Percentiles rank a stretch among this genome's conserved stretches.
Conservation (phyloP, 2,329 filamentous ascomycete species). For the Aspergillus quadrilineatus region DNA sequence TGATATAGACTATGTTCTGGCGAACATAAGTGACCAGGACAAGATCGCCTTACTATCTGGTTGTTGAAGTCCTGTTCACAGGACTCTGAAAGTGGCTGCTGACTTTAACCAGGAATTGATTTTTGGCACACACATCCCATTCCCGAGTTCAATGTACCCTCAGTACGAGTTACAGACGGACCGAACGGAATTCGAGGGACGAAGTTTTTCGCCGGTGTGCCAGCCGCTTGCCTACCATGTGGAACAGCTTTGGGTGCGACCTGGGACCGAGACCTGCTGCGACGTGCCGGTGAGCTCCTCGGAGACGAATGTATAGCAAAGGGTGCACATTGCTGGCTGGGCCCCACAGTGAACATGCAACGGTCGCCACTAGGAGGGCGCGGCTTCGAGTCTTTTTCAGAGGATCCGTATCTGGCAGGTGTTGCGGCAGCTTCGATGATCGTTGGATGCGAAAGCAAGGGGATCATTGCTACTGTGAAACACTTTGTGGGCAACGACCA, state of each 20-base stretch:
- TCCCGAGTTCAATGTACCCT: slow-evolving; percentile 61
- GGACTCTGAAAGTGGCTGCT: not conserved
- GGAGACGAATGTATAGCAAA: slow-evolving; percentile 70
- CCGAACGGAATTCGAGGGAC: slow-evolving; percentile 68
- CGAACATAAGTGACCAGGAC: slow-evolving; percentile 36
- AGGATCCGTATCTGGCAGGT: slow-evolving; percentile 72
- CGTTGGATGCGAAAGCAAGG: slow-evolving; percentile 72
- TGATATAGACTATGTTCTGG: slow-evolving; percentile 12
- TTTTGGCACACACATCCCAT: slow-evolving; percentile 69
- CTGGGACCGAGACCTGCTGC: slow-evolving; percentile 70
- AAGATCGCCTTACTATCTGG: slow-evolving; percentile 49
- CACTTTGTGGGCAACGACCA: slow-evolving; percentile 53
- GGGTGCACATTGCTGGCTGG: slow-evolving; percentile 70
- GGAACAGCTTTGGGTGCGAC: slow-evolving; percentile 75
- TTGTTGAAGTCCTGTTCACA: slow-evolving; percentile 7
- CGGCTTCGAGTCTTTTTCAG: slow-evolving; percentile 82
- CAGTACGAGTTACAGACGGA: slow-evolving; percentile 66
- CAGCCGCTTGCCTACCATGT: slow-evolving; percentile 76
- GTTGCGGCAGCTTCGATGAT: slow-evolving; percentile 61
- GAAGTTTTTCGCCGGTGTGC: slow-evolving; percentile 63
- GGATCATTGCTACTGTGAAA: slow-evolving; percentile 76
- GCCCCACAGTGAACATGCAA: slow-evolving; percentile 78
- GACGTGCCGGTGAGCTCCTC: slow-evolving; percentile 67
- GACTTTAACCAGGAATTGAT: slow-evolving; percentile 42
- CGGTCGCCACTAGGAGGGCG: slow-evolving; percentile 75